A percentile compares a stretch with the other conserved stretches of the same genome.
phyloP scores from a whole-genome alignment of 352 stramenopile genomes.

The Elongisporangium prolatum region DNA sequence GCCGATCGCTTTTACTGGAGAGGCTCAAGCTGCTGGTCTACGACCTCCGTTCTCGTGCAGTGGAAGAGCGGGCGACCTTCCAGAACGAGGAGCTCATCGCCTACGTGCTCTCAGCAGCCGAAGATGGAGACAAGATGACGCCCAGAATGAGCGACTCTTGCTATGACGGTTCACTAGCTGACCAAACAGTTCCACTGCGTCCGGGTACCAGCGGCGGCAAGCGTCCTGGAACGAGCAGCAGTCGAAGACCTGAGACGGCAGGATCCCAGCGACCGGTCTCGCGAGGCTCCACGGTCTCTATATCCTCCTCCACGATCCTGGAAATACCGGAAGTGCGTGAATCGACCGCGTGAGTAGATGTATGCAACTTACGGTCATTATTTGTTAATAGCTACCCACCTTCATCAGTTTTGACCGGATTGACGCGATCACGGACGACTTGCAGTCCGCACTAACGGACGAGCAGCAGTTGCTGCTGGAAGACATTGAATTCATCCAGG shows the following conservation, averaged over 20 bases:
- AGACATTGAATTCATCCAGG: slow-evolving; percentile 85
- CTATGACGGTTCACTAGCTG: slow-evolving; percentile 8
- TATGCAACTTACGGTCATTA: slow-evolving; percentile 3
- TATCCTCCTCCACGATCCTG: slow-evolving; percentile 52
- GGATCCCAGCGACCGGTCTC: slow-evolving; percentile 52
- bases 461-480: slow-evolving; percentile 63
- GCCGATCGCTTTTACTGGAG: slow-evolving; percentile 56
- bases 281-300: slow-evolving; percentile 56
- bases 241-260: slow-evolving; percentile 29
- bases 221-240: slow-evolving; percentile 44
- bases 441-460: slow-evolving; percentile 50
- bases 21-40: slow-evolving; percentile 65
- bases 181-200: not conserved
- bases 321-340: slow-evolving; percentile 45
- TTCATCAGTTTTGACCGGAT: slow-evolving; percentile 62
- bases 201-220: slow-evolving; percentile 13
- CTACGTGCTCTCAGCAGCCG: slow-evolving; percentile 40
- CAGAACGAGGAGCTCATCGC: slow-evolving; percentile 46
- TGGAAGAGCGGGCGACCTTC: slow-evolving; percentile 12
- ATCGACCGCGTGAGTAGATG: too few relatives aligned
- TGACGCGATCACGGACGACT: slow-evolving; percentile 56
- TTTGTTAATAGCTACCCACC: slow-evolving; percentile 11
- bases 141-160: slow-evolving; percentile 39
- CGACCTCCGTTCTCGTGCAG: slow-evolving; percentile 26
- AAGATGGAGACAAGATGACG: slow-evolving; percentile 23